Percentiles rank a stretch among this genome's conserved stretches.
Evolutionary conservation across 768 basidiomycete species (phyloP).

Genomic region (Dioszegia hungarica): DNA sequence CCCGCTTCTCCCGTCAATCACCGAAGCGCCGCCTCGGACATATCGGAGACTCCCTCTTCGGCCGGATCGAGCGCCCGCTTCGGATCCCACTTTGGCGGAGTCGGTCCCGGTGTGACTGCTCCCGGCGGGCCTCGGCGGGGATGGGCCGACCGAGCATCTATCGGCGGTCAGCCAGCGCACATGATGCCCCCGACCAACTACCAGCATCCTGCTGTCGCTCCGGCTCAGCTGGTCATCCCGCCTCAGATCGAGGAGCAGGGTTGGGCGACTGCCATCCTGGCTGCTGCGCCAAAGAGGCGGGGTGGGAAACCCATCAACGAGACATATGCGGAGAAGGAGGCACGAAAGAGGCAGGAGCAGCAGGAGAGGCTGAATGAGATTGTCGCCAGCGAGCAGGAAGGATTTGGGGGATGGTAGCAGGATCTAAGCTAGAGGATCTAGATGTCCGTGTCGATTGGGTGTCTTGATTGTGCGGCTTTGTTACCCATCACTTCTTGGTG

Average conservation of each 20-base stretch:
- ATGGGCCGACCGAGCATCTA: background rate
- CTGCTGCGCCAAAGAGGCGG: background rate
- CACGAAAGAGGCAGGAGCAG: background rate
- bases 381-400: background rate
- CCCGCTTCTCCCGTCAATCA: background rate
- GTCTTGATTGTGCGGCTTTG: no score
- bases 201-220: no score
- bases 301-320: background rate
- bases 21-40: background rate
- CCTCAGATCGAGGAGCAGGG: background rate
- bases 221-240: background rate
- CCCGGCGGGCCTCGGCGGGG: background rate
- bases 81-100: background rate
- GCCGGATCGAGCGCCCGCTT: background rate
- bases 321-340: background rate
- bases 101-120: background rate
- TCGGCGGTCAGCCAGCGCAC: no score
- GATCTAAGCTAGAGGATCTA: no score
- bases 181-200: background rate
- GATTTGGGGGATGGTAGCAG: constrained; percentile 2
- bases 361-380: background rate
- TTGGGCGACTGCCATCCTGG: background rate
- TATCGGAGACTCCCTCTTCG: background rate
- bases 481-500: no score
- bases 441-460: no score